phyloP scores from a whole-genome alignment of 805 yeast species.

The Groenewaldozyma salmanticensis region DNA sequence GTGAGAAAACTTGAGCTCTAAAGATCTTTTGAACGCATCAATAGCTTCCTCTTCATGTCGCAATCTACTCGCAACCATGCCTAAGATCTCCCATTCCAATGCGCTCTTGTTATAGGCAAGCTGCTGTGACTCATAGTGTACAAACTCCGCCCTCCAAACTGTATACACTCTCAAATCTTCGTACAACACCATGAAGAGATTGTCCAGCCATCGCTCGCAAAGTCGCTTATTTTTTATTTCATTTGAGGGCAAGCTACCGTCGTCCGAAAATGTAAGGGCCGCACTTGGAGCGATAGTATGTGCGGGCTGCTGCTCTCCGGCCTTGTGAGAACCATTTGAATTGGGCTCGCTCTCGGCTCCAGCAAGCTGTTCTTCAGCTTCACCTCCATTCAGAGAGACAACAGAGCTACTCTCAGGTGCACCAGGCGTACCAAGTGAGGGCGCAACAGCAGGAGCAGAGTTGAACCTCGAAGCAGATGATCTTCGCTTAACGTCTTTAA shows the following conservation, averaged over 20 bases:
- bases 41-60: conserved; percentile 85
- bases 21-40: conserved; percentile 66
- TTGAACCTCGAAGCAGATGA: not conserved
- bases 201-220: conserved; percentile 76
- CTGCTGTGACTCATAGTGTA: conserved; percentile 84
- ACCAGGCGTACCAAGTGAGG: not conserved
- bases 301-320: conserved; percentile 1
- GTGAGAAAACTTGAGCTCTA: conserved; percentile 69
- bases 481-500: conserved; percentile 20
- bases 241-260: not conserved
- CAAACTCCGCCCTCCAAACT: conserved; percentile 84
- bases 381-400: conserved; percentile 1
- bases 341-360: conserved; percentile 1
- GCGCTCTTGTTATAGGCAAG: conserved; percentile 68
- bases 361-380: not conserved
- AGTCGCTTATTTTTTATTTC: conserved; percentile 38
- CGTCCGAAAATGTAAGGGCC: conserved; percentile 1
- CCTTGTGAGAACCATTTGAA: not conserved
- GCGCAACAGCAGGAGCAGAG: not conserved
- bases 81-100: conserved; percentile 87
- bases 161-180: conserved; percentile 67
- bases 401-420: not conserved
- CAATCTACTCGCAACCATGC: conserved; percentile 73
- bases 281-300: not conserved
- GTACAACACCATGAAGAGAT: conserved; percentile 56